Evolutionary conservation across 2,329 filamentous ascomycete species (phyloP).

Genomic region (Neonectria magnoliae): DNA sequence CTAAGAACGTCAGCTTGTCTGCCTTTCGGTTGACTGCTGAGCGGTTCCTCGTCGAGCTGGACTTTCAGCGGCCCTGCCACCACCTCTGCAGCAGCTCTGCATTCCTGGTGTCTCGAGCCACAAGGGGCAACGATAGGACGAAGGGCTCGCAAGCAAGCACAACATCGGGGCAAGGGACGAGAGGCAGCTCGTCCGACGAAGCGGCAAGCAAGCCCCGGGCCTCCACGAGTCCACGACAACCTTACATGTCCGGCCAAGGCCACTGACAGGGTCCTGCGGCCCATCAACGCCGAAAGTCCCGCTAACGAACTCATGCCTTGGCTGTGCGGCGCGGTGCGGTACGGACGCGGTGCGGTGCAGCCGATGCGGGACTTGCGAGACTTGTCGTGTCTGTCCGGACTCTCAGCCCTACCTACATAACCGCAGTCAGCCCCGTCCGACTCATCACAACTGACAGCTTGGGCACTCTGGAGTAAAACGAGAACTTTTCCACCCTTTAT

Average conservation of each 20-base stretch:
- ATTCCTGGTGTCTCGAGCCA: not conserved
- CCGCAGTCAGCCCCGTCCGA: constrained; percentile 14
- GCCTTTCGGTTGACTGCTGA: not conserved
- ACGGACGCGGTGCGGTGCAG: constrained; percentile 5
- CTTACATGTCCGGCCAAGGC: constrained; percentile 2
- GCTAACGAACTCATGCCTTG: constrained; percentile 19
- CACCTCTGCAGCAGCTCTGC: not conserved
- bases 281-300: constrained; percentile 39
- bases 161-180: not conserved
- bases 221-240: not conserved
- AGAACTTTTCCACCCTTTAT: not conserved
- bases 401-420: constrained; percentile 41
- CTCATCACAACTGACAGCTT: constrained; percentile 12
- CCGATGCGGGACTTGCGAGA: not conserved
- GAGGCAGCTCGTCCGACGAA: constrained; percentile 22
- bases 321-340: not conserved
- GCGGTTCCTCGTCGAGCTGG: not conserved
- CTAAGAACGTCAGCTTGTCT: not conserved
- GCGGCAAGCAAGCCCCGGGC: not conserved
- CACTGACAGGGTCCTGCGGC: constrained; percentile 22
- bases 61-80: not conserved
- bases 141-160: constrained; percentile 7
- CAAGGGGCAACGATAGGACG: not conserved
- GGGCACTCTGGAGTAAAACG: not conserved
- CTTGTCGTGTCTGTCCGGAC: constrained; percentile 23